A percentile compares a stretch with the other conserved stretches of the same genome.
Evolutionary conservation across 495 filamentous ascomycete species (phyloP).

Genomic region (Talaromyces stipitatus): DNA sequence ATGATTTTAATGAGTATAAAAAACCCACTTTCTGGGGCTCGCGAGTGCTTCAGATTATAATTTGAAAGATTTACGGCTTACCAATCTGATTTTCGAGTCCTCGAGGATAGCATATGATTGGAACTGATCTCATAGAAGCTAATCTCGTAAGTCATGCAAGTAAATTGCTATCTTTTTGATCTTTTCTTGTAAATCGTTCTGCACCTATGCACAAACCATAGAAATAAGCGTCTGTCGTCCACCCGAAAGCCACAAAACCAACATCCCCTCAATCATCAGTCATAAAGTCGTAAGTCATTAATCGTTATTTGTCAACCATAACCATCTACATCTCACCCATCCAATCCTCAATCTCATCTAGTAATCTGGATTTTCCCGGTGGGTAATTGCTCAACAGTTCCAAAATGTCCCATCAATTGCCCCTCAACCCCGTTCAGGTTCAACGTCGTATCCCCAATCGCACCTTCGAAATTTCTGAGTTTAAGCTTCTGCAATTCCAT

Average conservation of each 20-base stretch:
- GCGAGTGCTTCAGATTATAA: too few relatives aligned
- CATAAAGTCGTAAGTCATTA: neutral
- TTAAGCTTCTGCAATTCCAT: constrained; percentile 27
- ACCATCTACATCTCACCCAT: too few relatives aligned
- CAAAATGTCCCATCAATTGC: constrained; percentile 13
- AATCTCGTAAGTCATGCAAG: too few relatives aligned
- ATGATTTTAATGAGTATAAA: too few relatives aligned
- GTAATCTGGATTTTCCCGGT: neutral
- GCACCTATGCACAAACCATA: neutral
- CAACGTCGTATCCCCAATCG: constrained; percentile 19
- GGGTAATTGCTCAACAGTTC: neutral
- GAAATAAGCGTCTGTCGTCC: neutral
- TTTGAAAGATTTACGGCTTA: too few relatives aligned
- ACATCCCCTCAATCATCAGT: neutral
- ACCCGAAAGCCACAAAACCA: neutral
- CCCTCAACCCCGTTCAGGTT: constrained; percentile 1
- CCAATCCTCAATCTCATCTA: neutral
- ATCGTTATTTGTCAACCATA: too few relatives aligned
- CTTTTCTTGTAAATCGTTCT: too few relatives aligned
- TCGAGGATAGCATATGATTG: too few relatives aligned
- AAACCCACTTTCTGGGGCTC: too few relatives aligned
- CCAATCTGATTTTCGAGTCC: too few relatives aligned
- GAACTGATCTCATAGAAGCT: too few relatives aligned
- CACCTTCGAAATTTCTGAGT: constrained; percentile 14
- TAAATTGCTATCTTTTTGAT: too few relatives aligned